Percentiles rank a stretch among this genome's conserved stretches.
These are phyloP conservation scores for Pluteus cervinus DNA, from an alignment of 768 basidiomycete genomes.

Conservation along the genomic window DNA sequence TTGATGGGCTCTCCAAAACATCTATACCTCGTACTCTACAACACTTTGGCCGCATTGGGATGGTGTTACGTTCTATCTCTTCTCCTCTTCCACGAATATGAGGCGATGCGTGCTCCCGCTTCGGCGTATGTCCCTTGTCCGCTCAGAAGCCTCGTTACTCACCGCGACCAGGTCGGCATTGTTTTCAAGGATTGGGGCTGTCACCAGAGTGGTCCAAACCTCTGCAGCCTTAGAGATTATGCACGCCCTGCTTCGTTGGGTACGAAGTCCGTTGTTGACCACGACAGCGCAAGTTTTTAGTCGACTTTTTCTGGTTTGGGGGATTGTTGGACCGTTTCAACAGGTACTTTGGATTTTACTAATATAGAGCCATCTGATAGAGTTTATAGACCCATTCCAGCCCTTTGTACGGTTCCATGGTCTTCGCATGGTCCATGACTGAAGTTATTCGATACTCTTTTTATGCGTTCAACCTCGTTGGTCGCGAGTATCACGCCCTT, in stretches of 20 bases:
- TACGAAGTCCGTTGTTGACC: slow-evolving; percentile 69
- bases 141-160: slow-evolving; percentile 42
- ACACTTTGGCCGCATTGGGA: slow-evolving; percentile 62
- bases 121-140: slow-evolving; percentile 30
- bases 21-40: slow-evolving; percentile 78
- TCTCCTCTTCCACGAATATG: slow-evolving; percentile 46
- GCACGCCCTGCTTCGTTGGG: slow-evolving; percentile 76
- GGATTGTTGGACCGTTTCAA: slow-evolving; percentile 62
- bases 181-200: slow-evolving; percentile 53
- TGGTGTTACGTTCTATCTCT: slow-evolving; percentile 70
- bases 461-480: slow-evolving; percentile 68
- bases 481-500: slow-evolving; percentile 43
- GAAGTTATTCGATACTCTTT: slow-evolving; percentile 90
- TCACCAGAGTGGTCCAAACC: slow-evolving; percentile 73
- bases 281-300: slow-evolving; percentile 78
- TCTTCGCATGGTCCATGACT: slow-evolving; percentile 86
- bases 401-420: slow-evolving; percentile 86
- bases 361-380: too few relatives aligned
- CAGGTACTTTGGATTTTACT: too few relatives aligned
- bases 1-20: too few relatives aligned
- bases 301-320: slow-evolving; percentile 83
- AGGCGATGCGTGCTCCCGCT: too few relatives aligned
- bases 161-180: slow-evolving; percentile 54
- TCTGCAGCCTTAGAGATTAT: slow-evolving; percentile 79
- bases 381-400: slow-evolving; percentile 64